Percentiles rank a stretch among this genome's conserved stretches.
Evolutionary conservation across 768 basidiomycete species (phyloP).

Genomic region (Mycena alexandri): DNA sequence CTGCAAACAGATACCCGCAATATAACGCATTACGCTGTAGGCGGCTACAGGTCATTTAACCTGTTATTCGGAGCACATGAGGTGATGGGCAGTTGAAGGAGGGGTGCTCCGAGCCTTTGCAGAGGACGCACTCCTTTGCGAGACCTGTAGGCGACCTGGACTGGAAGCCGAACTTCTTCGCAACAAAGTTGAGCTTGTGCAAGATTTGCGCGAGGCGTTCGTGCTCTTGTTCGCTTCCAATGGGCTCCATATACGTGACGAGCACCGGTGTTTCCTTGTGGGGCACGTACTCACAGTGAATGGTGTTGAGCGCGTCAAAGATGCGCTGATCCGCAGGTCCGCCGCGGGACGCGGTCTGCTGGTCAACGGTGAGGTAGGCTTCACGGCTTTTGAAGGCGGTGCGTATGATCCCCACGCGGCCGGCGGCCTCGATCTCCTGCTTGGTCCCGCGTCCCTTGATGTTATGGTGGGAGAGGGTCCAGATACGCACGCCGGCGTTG

Average conservation of each 20-base stretch:
- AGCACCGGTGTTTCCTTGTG: neutral
- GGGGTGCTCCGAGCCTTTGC: slow-evolving; percentile 22
- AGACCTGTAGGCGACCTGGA: neutral
- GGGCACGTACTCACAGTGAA: slow-evolving; percentile 7
- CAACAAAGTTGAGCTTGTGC: neutral
- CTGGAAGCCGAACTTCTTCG: slow-evolving; percentile 9
- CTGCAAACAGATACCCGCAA: too few relatives aligned
- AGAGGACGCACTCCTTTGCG: neutral
- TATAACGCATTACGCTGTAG: too few relatives aligned
- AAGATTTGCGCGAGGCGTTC: neutral
- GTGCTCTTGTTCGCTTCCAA: neutral
- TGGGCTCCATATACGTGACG: slow-evolving; percentile 14
- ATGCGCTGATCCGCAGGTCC: neutral
- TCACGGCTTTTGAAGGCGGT: neutral
- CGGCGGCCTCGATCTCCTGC: neutral
- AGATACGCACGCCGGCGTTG: neutral
- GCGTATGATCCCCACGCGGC: neutral
- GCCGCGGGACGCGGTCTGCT: neutral
- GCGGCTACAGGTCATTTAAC: too few relatives aligned
- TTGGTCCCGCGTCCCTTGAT: neutral
- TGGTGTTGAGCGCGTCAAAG: slow-evolving; percentile 20
- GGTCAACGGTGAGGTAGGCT: slow-evolving; percentile 4
- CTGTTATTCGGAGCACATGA: too few relatives aligned
- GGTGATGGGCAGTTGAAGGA: too few relatives aligned
- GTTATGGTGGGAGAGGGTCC: neutral